These are phyloP conservation scores for Spizellomyces punctatus DNA, from an alignment of 192 early-diverging fungal species.

Conservation along the genomic window DNA sequence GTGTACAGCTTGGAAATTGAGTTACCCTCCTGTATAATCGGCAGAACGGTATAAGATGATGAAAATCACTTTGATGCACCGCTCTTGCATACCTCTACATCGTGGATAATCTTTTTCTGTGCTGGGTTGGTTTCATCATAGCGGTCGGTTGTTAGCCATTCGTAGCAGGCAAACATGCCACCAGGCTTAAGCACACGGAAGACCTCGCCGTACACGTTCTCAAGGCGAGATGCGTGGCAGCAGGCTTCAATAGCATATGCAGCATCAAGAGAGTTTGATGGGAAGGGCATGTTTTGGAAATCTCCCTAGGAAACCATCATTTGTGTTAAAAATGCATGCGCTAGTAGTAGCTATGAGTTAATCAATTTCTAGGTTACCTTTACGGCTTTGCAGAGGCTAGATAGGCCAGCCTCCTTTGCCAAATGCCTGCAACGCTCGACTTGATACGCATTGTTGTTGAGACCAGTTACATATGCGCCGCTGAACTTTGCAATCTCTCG, in stretches of 20 bases:
- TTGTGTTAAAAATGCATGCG: too few species aligned
- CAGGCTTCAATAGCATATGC: slow-evolving; percentile 96
- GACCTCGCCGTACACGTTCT: slow-evolving; percentile 85
- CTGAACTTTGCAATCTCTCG: slow-evolving; percentile 89
- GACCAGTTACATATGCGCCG: slow-evolving; percentile 87
- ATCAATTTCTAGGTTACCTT: slow-evolving; percentile 18
- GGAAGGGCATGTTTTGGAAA: slow-evolving; percentile 88
- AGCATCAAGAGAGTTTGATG: slow-evolving; percentile 76
- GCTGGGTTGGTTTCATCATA: slow-evolving; percentile 76
- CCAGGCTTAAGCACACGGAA: slow-evolving; percentile 94
- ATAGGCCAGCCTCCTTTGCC: slow-evolving; percentile 68
- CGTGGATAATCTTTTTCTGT: slow-evolving; percentile 76
- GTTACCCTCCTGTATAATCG: slow-evolving; percentile 65
- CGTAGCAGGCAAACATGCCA: slow-evolving; percentile 88
- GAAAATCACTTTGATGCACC: too few species aligned
- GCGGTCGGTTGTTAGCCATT: slow-evolving; percentile 92
- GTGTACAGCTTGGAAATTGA: slow-evolving; percentile 87
- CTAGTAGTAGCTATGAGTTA: too few species aligned
- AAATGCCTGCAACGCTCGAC: slow-evolving; percentile 77
- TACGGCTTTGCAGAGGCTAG: slow-evolving; percentile 45
- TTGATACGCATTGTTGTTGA: slow-evolving; percentile 98
- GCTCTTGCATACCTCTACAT: slow-evolving; percentile 64
- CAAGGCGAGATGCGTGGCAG: slow-evolving; percentile 82
- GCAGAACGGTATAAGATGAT: background rate
- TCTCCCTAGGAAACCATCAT: slow-evolving; percentile 65